Evolutionary conservation across 2,329 filamentous ascomycete species (phyloP).

Genomic region (Pestalotiopsis sp.): DNA sequence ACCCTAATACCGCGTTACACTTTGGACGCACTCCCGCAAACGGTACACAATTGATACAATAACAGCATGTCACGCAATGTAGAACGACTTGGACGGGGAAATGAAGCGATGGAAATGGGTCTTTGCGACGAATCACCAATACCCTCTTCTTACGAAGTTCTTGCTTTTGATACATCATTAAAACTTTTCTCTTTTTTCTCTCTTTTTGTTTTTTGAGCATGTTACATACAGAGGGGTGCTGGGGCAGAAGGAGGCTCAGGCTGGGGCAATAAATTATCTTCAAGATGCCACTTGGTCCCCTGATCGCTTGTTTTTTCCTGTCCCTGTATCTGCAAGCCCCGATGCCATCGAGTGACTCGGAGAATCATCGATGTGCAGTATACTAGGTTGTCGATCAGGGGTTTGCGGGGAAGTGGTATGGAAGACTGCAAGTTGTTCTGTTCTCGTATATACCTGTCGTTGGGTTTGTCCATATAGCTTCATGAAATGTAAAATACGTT

Average conservation of each 20-base stretch:
- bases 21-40: background rate
- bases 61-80: slow-evolving; percentile 5
- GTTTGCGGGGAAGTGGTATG: background rate
- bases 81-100: slow-evolving; percentile 9
- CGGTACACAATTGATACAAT: background rate
- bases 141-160: slow-evolving; percentile 6
- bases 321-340: background rate
- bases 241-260: slow-evolving; percentile 1
- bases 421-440: background rate
- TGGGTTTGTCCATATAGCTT: slow-evolving; percentile 1
- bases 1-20: background rate
- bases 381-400: background rate
- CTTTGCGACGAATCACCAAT: slow-evolving; percentile 4
- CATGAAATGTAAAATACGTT: slow-evolving; percentile 2
- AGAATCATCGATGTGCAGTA: background rate
- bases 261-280: background rate
- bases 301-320: background rate
- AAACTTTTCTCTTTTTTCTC: background rate
- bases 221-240: background rate
- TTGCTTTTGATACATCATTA: background rate
- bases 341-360: background rate
- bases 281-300: slow-evolving; percentile 4
- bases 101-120: slow-evolving; percentile 7
- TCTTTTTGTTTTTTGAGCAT: background rate
- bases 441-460: slow-evolving; percentile 3